Conservation (phyloP, 148 eudicot species). For the Chenopodium quinoa region DNA sequence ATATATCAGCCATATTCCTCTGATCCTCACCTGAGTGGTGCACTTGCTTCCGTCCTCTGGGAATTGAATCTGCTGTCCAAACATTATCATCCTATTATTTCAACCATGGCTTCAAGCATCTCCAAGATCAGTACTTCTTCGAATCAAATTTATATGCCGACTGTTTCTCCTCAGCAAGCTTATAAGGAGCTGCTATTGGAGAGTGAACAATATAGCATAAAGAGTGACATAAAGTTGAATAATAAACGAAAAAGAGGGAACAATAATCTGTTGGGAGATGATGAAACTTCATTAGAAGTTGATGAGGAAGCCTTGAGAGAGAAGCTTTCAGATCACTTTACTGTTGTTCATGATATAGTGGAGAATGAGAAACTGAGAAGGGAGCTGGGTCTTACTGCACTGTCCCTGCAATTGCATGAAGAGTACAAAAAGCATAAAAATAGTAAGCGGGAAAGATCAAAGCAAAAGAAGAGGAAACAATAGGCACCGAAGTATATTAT, state of each 20-base stretch:
- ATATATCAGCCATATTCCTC: slow-evolving; percentile 81
- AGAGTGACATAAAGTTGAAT: slow-evolving; percentile 36
- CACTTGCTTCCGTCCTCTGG: slow-evolving; percentile 95
- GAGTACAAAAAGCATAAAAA: slow-evolving; percentile 49
- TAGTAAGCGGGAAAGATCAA: slow-evolving; percentile 5
- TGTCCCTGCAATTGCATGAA: slow-evolving; percentile 47
- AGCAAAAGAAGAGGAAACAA: slow-evolving; percentile 16
- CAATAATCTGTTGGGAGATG: slow-evolving; percentile 16
- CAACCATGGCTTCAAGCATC: slow-evolving; percentile 68
- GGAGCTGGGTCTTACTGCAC: slow-evolving; percentile 47
- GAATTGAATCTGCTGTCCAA: slow-evolving; percentile 74
- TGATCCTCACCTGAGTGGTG: slow-evolving; percentile 91
- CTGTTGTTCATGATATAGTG: slow-evolving; percentile 48
- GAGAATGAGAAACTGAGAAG: slow-evolving; percentile 60
- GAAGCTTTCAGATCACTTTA: slow-evolving; percentile 66
- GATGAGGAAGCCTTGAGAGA: slow-evolving; percentile 59
- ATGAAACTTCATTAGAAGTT: slow-evolving; percentile 17
- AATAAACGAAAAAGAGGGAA: slow-evolving; percentile 50
- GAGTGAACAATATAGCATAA: slow-evolving; percentile 38
- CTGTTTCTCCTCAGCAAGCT: slow-evolving; percentile 74
- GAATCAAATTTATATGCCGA: slow-evolving; percentile 58
- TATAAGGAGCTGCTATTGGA: slow-evolving; percentile 57
- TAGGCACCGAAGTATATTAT: neutral
- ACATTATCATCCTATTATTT: slow-evolving; percentile 81
- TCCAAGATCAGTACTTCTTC: slow-evolving; percentile 45